These are phyloP conservation scores for Cerioporus squamosus DNA, from an alignment of 1,284 basidiomycete genomes.

Conservation along the genomic window DNA sequence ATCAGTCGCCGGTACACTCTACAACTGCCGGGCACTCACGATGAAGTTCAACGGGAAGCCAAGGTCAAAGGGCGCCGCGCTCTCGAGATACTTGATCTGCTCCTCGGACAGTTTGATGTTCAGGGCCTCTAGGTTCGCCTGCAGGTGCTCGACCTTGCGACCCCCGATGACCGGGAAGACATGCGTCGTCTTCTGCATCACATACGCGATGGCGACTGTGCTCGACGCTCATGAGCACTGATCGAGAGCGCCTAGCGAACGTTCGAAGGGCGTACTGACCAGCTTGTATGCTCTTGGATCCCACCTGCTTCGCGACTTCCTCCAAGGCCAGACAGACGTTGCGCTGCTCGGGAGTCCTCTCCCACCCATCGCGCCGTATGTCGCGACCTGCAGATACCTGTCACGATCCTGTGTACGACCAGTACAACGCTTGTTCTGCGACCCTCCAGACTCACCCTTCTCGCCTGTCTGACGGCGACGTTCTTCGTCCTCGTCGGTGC, in stretches of 20 bases:
- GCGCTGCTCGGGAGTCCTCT: constrained; percentile 44
- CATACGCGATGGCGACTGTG: constrained; percentile 52
- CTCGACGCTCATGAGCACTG: constrained; percentile 20
- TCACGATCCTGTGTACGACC: too few relatives aligned
- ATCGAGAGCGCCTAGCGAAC: too few relatives aligned
- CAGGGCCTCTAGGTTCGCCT: constrained; percentile 52
- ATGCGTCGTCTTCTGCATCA: constrained; percentile 51
- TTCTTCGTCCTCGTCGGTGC: too few relatives aligned
- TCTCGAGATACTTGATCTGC: constrained; percentile 51
- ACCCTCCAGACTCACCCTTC: too few relatives aligned
- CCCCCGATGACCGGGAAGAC: constrained; percentile 52
- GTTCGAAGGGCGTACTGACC: constrained; percentile 6
- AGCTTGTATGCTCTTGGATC: constrained; percentile 33
- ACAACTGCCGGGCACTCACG: too few relatives aligned
- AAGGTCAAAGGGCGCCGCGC: constrained; percentile 42
- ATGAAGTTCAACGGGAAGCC: constrained; percentile 43
- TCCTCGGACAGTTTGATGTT: constrained; percentile 44
- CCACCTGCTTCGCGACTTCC: constrained; percentile 50
- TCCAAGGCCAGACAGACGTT: constrained; percentile 48
- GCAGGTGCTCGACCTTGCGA: constrained; percentile 53
- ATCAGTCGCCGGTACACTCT: too few relatives aligned
- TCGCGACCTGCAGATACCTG: too few relatives aligned
- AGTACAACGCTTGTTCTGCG: too few relatives aligned
- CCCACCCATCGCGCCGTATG: constrained; percentile 40
- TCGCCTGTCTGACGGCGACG: too few relatives aligned